These are phyloP conservation scores for Ascochyta pisi DNA, from an alignment of 2,329 filamentous ascomycete genomes.

Conservation along the genomic window DNA sequence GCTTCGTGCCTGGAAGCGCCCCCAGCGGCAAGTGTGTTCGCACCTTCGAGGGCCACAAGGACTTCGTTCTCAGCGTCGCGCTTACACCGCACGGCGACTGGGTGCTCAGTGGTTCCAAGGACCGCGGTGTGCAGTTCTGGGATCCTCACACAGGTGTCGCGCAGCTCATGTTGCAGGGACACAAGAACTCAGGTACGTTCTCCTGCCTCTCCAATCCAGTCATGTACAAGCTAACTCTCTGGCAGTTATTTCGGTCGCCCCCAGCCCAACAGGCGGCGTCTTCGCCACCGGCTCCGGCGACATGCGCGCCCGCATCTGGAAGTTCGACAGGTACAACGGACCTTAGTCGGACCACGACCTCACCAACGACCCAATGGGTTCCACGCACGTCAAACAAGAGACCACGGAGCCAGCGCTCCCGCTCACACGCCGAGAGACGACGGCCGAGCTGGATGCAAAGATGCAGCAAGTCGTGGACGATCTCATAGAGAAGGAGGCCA, in stretches of 20 bases:
- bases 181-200: slow-evolving; percentile 84
- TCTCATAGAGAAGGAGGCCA: no score
- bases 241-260: slow-evolving; percentile 91
- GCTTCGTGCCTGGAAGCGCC: slow-evolving; percentile 69
- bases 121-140: slow-evolving; percentile 98
- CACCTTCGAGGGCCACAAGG: slow-evolving; percentile 98
- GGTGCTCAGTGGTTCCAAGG: slow-evolving; percentile 97
- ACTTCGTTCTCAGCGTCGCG: slow-evolving; percentile 95
- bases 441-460: neutral
- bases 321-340: slow-evolving; percentile 52
- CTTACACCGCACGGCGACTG: slow-evolving; percentile 92
- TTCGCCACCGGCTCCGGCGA: slow-evolving; percentile 98
- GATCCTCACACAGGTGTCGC: slow-evolving; percentile 91
- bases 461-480: neutral
- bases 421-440: neutral
- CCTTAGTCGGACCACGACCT: slow-evolving; percentile 26
- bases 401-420: neutral
- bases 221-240: slow-evolving; percentile 21
- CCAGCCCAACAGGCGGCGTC: slow-evolving; percentile 83
- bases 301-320: slow-evolving; percentile 98
- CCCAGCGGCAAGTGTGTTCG: slow-evolving; percentile 94
- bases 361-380: neutral
- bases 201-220: neutral
- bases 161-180: slow-evolving; percentile 97
- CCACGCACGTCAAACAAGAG: neutral